These are phyloP conservation scores for Pleurotus djamor DNA, from an alignment of 768 basidiomycete species.

Conservation along the genomic window DNA sequence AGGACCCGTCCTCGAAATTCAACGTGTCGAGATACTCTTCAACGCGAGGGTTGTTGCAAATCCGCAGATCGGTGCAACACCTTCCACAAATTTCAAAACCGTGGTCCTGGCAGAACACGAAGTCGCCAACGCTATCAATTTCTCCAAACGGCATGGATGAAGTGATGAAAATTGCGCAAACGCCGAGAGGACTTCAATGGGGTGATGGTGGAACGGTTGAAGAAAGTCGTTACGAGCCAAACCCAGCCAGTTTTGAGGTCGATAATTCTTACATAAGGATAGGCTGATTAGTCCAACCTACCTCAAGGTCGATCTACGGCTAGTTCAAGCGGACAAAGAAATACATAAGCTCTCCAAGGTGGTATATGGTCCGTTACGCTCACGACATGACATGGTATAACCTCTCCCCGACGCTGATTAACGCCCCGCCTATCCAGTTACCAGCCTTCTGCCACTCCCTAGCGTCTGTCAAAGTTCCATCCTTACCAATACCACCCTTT, in stretches of 20 bases:
- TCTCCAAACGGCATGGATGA: neutral
- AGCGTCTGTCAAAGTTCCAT: conserved; percentile 10
- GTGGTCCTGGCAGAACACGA: neutral
- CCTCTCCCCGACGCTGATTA: conserved; percentile 13
- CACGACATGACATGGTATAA: neutral
- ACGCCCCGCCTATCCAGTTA: conserved; percentile 24
- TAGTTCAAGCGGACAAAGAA: too few relatives aligned
- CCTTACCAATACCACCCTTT: conserved; percentile 12
- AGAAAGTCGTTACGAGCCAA: too few relatives aligned
- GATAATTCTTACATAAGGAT: too few relatives aligned
- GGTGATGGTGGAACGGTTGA: too few relatives aligned
- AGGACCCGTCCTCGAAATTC: neutral
- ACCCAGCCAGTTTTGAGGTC: too few relatives aligned
- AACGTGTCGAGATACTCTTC: neutral
- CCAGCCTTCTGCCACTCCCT: conserved; percentile 23
- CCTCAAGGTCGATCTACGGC: too few relatives aligned
- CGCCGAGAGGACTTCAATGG: neutral
- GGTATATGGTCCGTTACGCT: neutral
- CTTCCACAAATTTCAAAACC: neutral
- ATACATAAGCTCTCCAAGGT: too few relatives aligned
- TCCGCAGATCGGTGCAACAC: neutral
- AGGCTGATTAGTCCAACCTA: too few relatives aligned
- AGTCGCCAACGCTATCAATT: neutral
- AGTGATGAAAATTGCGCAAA: neutral
- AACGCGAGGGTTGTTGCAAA: neutral